phyloP scores from a whole-genome alignment of 139 green algal species.

The Coccomyxa sp. region DNA sequence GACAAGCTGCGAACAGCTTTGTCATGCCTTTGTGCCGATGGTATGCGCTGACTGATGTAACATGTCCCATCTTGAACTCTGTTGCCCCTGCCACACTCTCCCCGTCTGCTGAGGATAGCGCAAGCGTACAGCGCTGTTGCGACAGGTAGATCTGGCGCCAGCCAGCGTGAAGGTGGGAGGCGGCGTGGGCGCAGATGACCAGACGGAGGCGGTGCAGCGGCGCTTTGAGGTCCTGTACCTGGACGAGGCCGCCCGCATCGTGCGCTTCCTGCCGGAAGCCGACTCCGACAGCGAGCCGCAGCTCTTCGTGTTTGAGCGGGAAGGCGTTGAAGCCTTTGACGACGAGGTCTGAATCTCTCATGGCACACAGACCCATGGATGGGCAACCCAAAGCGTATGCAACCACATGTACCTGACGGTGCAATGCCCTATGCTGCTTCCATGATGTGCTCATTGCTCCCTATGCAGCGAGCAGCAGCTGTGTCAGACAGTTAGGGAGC shows the following conservation, averaged over 20 bases:
- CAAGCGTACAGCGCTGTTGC: too few species aligned
- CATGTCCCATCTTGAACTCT: too few species aligned
- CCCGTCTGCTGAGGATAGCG: too few species aligned
- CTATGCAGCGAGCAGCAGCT: too few species aligned
- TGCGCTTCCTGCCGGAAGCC: constrained; percentile 2
- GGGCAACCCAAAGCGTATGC: neutral
- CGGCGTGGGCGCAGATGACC: neutral
- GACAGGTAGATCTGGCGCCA: constrained; percentile 6
- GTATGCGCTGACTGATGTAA: too few species aligned
- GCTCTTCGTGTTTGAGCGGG: constrained; percentile 19
- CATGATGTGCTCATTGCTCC: neutral
- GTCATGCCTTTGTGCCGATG: too few species aligned
- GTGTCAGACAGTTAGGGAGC: neutral
- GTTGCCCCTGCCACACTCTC: too few species aligned
- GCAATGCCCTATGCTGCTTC: too few species aligned
- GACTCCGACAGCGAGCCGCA: neutral
- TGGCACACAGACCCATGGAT: neutral
- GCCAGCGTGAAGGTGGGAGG: neutral
- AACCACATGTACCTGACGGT: neutral
- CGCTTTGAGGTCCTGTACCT: constrained; percentile 22
- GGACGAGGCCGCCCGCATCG: constrained; percentile 10
- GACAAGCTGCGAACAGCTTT: too few species aligned
- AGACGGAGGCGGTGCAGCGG: neutral
- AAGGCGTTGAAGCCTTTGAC: neutral
- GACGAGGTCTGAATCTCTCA: neutral